phyloP scores from a whole-genome alignment of 2,329 filamentous ascomycete species.

The Colletotrichum eleusines region DNA sequence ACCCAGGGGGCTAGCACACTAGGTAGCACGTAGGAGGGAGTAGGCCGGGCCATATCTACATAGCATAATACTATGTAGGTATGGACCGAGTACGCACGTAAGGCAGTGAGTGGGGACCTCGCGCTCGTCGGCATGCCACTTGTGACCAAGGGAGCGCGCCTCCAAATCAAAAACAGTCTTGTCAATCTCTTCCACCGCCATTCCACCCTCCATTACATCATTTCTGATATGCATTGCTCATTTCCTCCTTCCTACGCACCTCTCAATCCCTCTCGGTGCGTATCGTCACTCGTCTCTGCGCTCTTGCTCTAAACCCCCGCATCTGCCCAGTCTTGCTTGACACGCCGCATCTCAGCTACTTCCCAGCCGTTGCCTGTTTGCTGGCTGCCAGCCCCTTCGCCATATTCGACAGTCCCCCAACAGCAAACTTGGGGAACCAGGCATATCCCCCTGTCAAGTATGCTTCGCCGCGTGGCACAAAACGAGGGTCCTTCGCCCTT shows the following conservation, averaged over 20 bases:
- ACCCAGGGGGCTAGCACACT: too few relatives aligned
- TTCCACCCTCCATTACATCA: conserved; percentile 15
- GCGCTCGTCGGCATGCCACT: too few relatives aligned
- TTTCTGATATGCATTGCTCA: background rate
- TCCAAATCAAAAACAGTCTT: background rate
- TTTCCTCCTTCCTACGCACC: background rate
- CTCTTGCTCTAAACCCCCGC: background rate
- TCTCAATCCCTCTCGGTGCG: background rate
- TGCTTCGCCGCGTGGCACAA: conserved; percentile 14
- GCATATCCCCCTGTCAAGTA: background rate
- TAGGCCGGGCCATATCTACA: too few relatives aligned
- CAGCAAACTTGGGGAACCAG: background rate
- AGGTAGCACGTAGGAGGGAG: too few relatives aligned
- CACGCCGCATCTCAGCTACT: background rate
- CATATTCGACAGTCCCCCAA: background rate
- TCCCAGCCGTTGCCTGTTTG: background rate
- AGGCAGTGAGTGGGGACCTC: conserved; percentile 1
- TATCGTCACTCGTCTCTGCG: background rate
- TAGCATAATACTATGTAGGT: too few relatives aligned
- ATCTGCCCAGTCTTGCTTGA: background rate
- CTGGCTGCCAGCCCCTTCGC: background rate
- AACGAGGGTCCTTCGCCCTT: background rate
- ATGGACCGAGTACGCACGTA: too few relatives aligned
- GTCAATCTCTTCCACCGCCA: conserved; percentile 19
- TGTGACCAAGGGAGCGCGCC: background rate